Conservation (phyloP, 345 rosid genomes). For the Arabidopsis suecica region DNA sequence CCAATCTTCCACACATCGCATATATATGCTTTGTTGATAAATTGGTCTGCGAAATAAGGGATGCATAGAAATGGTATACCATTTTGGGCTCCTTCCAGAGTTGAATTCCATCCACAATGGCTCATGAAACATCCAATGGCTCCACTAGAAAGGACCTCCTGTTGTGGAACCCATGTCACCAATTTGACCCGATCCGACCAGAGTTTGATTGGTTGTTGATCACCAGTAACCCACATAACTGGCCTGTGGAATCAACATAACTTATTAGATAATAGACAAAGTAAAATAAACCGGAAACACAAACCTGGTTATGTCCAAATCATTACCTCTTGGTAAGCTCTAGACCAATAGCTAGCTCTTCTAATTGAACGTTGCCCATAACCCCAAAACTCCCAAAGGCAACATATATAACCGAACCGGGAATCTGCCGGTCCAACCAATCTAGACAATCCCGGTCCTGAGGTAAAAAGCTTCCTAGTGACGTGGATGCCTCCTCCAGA, state of each 20-base stretch:
- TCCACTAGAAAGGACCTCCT: constrained; percentile 44
- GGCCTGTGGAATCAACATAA: constrained; percentile 34
- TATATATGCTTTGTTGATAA: constrained; percentile 47
- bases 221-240: constrained; percentile 41
- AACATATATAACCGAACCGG: constrained; percentile 49
- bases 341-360: constrained; percentile 51
- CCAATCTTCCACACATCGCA: constrained; percentile 60
- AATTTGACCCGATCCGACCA: constrained; percentile 31
- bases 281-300: background rate
- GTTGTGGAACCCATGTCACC: constrained; percentile 57
- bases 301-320: background rate
- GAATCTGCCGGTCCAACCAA: constrained; percentile 47
- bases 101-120: constrained; percentile 74
- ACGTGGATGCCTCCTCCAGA: constrained; percentile 25
- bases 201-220: background rate
- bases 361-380: constrained; percentile 36
- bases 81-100: constrained; percentile 55
- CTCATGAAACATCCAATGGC: constrained; percentile 56
- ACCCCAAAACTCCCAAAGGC: constrained; percentile 54
- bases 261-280: background rate
- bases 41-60: constrained; percentile 60
- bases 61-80: constrained; percentile 63
- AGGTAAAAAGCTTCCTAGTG: constrained; percentile 45
- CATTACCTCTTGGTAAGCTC: constrained; percentile 35
- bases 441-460: constrained; percentile 46